phyloP scores from a whole-genome alignment of 345 rosid species.

The Bruguiera parviflora region DNA sequence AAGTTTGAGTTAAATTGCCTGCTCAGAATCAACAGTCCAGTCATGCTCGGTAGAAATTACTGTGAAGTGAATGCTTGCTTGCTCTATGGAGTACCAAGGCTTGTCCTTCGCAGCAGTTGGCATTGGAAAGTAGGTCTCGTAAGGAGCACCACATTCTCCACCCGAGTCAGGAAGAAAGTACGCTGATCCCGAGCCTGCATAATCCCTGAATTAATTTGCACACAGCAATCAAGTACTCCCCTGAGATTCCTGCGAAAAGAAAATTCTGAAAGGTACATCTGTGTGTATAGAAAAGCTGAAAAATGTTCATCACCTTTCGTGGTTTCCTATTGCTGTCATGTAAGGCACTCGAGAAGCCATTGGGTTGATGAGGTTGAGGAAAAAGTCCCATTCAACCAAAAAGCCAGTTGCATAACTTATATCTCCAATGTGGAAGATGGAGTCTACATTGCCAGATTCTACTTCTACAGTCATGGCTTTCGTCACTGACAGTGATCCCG shows the following conservation, averaged over 20 bases:
- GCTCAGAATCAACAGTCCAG: conserved; percentile 47
- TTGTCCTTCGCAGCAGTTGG: conserved; percentile 57
- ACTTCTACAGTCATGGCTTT: conserved; percentile 46
- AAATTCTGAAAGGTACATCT: neutral
- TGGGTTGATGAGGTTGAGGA: conserved; percentile 51
- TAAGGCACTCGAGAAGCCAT: conserved; percentile 59
- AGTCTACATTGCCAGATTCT: conserved; percentile 40
- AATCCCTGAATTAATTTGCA: conserved; percentile 39
- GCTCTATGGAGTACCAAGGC: conserved; percentile 73
- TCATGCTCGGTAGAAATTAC: conserved; percentile 66
- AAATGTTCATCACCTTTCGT: conserved; percentile 44
- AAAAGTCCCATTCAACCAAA: conserved; percentile 71
- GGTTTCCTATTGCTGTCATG: conserved; percentile 77
- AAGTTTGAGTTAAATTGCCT: conserved; percentile 28
- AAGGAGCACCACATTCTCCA: conserved; percentile 71
- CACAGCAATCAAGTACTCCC: neutral
- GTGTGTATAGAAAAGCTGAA: neutral
- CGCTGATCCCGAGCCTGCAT: conserved; percentile 35
- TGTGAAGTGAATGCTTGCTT: conserved; percentile 50
- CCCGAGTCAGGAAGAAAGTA: conserved; percentile 54
- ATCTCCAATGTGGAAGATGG: conserved; percentile 75
- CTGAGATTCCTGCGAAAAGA: too few relatives aligned
- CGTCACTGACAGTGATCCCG: conserved; percentile 57
- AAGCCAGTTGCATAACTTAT: conserved; percentile 78
- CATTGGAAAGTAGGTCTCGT: conserved; percentile 68